Percentiles rank a stretch among this genome's conserved stretches.
These are phyloP conservation scores for Mycena crocata DNA, from an alignment of 768 basidiomycete species.

Conservation along the genomic window DNA sequence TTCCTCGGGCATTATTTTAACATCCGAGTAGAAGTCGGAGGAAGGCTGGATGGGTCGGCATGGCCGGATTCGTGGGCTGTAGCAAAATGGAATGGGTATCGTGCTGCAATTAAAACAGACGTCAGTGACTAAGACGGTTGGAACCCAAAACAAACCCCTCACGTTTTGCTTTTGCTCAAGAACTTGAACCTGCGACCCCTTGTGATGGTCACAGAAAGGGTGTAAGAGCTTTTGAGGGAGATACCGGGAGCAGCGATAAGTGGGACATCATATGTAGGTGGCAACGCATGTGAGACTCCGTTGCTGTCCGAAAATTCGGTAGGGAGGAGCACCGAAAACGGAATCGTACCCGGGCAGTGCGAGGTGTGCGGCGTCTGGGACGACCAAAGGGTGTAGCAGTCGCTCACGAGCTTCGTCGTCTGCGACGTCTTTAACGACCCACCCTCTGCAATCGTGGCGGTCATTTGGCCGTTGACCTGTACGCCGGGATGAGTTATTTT, in stretches of 20 bases:
- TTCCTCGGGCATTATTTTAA: background rate
- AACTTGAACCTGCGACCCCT: background rate
- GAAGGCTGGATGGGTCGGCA: background rate
- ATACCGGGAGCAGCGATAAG: conserved; percentile 18
- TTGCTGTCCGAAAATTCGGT: background rate
- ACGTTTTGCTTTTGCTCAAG: background rate
- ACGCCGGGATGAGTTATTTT: background rate
- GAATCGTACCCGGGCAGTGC: background rate
- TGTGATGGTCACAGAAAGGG: background rate
- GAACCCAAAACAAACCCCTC: background rate
- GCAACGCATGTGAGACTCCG: background rate
- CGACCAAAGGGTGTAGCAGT: conserved; percentile 51
- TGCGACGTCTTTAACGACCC: conserved; percentile 39
- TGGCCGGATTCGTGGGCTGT: background rate
- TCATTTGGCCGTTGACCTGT: conserved; percentile 56
- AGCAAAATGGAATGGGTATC: conserved; percentile 3
- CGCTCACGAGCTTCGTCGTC: conserved; percentile 46
- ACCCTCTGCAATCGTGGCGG: conserved; percentile 50
- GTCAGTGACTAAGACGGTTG: background rate
- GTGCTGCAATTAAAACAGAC: background rate
- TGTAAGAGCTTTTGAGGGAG: background rate
- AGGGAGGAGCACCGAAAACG: background rate
- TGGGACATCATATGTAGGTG: conserved; percentile 27
- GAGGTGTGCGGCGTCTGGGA: conserved; percentile 45
- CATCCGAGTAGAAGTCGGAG: background rate